phyloP scores from a whole-genome alignment of 179 eudicot species.

The Silene coronaria region DNA sequence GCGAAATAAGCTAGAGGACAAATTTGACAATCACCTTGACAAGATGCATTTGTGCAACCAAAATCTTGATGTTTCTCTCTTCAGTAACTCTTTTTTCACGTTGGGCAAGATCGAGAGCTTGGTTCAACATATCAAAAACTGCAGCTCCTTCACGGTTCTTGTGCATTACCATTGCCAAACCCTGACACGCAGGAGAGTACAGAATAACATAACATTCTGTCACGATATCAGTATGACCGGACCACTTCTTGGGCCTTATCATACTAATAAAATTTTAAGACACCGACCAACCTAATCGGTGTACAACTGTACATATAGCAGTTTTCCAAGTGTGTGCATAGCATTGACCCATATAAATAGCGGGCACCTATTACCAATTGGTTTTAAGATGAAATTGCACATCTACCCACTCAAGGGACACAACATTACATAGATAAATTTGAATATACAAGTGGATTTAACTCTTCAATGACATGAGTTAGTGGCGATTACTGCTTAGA shows the following conservation, averaged over 20 bases:
- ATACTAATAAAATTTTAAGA: neutral
- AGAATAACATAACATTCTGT: neutral
- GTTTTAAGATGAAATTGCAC: no score
- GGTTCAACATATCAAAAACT: constrained; percentile 73
- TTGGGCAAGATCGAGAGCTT: constrained; percentile 59
- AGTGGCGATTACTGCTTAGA: no score
- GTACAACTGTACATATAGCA: no score
- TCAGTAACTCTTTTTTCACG: constrained; percentile 58
- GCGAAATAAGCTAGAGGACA: constrained; percentile 3
- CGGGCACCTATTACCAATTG: no score
- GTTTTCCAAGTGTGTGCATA: no score
- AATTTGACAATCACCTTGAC: constrained; percentile 50
- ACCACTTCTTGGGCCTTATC: neutral
- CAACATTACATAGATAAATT: neutral
- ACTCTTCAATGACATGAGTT: neutral
- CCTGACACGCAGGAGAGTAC: constrained; percentile 35
- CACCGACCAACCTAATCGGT: neutral
- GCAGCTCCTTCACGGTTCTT: constrained; percentile 79
- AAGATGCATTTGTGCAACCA: constrained; percentile 88
- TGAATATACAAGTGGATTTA: neutral
- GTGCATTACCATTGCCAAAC: constrained; percentile 97
- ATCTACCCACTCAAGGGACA: no score
- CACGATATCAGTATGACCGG: neutral
- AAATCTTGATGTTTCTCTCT: constrained; percentile 82
- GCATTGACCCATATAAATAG: no score